phyloP scores from a whole-genome alignment of 2,329 filamentous ascomycete genomes.

The Xylaria polymorpha region DNA sequence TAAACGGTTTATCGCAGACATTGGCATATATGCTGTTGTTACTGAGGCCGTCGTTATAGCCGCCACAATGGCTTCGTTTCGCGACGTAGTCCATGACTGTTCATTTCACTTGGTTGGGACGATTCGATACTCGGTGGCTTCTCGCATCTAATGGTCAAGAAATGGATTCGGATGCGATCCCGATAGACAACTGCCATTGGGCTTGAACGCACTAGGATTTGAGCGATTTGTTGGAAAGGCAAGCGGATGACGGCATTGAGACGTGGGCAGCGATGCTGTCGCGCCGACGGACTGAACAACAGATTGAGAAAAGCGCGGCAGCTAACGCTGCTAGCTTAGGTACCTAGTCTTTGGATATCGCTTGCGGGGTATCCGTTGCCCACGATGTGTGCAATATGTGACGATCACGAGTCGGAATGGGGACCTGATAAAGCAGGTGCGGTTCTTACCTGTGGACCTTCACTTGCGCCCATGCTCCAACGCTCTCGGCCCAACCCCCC shows the following conservation, averaged over 20 bases:
- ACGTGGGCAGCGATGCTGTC: neutral
- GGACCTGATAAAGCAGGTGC: constrained; percentile 16
- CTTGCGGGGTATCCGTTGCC: neutral
- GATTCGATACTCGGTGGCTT: neutral
- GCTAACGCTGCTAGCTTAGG: neutral
- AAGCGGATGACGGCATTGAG: no score
- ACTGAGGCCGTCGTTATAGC: no score
- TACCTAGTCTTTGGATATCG: no score
- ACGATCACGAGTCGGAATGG: constrained; percentile 11
- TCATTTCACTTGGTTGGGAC: neutral
- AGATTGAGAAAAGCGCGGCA: neutral
- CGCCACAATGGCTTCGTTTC: no score
- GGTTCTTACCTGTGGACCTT: constrained; percentile 5
- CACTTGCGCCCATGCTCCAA: neutral
- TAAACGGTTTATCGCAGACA: neutral
- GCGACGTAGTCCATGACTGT: no score
- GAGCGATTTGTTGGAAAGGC: neutral
- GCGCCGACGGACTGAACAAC: neutral
- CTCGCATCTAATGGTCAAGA: neutral
- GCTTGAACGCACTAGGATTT: neutral
- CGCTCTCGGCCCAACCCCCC: neutral
- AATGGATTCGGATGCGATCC: neutral
- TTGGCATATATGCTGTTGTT: no score
- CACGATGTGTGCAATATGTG: neutral
- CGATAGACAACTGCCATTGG: neutral